Percentiles rank a stretch among this genome's conserved stretches.
Evolutionary conservation across 768 basidiomycete species (phyloP).

Genomic region (Mycena rosella): DNA sequence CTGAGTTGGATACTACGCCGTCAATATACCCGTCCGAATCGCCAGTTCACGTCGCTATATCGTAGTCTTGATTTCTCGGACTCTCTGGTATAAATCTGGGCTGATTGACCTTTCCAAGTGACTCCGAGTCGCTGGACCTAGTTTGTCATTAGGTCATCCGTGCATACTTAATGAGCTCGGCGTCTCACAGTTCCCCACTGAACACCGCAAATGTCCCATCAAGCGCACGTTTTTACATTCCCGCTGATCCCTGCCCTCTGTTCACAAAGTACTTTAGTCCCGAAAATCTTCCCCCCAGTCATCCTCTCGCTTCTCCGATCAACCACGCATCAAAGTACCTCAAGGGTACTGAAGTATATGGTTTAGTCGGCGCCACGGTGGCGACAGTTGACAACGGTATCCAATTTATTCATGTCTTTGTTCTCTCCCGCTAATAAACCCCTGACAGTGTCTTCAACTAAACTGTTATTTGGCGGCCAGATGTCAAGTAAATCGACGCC

Average conservation of each 20-base stretch:
- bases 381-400: constrained; percentile 35
- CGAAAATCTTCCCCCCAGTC: constrained; percentile 26
- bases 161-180: constrained; percentile 15
- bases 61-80: too few species aligned
- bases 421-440: background rate
- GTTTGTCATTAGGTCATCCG: background rate
- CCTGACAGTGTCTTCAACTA: constrained; percentile 22
- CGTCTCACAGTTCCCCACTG: background rate
- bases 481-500: constrained; percentile 20
- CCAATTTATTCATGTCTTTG: background rate
- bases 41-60: too few species aligned
- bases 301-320: constrained; percentile 33
- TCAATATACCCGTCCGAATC: too few species aligned
- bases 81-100: too few species aligned
- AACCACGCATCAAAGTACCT: constrained; percentile 19
- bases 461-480: background rate
- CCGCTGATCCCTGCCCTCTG: constrained; percentile 7
- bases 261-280: constrained; percentile 14
- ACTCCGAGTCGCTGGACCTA: too few species aligned
- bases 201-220: background rate
- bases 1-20: too few species aligned
- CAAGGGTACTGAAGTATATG: constrained; percentile 22
- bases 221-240: constrained; percentile 14
- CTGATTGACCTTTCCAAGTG: too few species aligned
- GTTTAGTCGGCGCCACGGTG: constrained; percentile 30